Conservation (phyloP, 1,284 basidiomycete genomes). For the Heterobasidion parviporum region DNA sequence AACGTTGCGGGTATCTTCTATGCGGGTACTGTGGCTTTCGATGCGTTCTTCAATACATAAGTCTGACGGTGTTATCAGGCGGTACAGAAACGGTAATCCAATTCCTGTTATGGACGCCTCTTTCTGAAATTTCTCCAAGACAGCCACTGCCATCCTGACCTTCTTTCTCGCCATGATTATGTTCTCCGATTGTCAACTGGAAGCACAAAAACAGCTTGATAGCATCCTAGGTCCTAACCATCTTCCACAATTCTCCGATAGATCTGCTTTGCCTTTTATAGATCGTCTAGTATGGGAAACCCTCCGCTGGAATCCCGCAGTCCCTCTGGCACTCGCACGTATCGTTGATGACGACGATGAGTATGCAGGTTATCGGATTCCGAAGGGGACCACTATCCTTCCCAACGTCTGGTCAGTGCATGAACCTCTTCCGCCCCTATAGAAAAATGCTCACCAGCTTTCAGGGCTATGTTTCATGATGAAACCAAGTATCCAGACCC, state of each 20-base stretch:
- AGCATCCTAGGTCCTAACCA: neutral
- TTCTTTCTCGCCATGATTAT: conserved; percentile 4
- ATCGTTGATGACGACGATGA: neutral
- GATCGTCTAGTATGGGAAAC: neutral
- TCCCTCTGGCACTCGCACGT: neutral
- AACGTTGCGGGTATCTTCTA: neutral
- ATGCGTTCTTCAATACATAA: neutral
- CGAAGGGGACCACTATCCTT: neutral
- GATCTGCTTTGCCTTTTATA: conserved; percentile 2
- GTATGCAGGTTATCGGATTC: conserved; percentile 6
- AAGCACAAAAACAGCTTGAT: conserved; percentile 5
- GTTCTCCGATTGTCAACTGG: conserved; percentile 1
- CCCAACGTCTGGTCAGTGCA: neutral
- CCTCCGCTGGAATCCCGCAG: neutral
- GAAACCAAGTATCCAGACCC: neutral
- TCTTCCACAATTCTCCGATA: conserved; percentile 4
- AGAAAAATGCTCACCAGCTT: neutral
- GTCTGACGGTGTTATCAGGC: conserved; percentile 3
- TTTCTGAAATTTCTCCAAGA: neutral
- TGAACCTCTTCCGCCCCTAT: neutral
- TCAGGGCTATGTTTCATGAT: conserved; percentile 3
- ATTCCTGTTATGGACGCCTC: neutral
- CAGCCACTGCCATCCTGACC: neutral
- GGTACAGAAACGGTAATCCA: conserved; percentile 16
- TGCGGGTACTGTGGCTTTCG: conserved; percentile 10